Evolutionary conservation across 139 green algal species (phyloP).

Genomic region (Yamagishiella unicocca): DNA sequence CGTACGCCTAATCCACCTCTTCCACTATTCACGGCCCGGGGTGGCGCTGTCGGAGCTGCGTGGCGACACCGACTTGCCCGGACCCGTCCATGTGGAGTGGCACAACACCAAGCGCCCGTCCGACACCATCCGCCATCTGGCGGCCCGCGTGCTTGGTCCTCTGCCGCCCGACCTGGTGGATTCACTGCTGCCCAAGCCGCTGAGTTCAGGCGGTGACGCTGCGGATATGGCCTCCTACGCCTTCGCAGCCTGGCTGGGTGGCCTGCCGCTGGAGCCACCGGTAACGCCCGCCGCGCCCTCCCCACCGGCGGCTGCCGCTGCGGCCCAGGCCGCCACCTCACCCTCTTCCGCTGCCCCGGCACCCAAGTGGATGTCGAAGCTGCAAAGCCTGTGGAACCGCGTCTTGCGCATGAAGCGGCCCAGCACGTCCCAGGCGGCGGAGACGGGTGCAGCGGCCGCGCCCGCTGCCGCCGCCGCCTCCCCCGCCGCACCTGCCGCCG

Average conservation of each 20-base stretch:
- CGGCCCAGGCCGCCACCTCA: neutral
- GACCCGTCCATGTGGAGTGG: neutral
- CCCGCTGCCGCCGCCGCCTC: neutral
- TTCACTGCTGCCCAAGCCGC: neutral
- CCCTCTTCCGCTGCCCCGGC: neutral
- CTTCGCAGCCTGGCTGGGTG: constrained; percentile 33
- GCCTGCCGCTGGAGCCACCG: neutral
- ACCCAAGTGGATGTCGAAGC: neutral
- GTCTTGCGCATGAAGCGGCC: neutral
- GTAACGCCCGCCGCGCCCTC: too few relatives aligned
- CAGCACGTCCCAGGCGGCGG: neutral
- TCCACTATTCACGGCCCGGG: neutral
- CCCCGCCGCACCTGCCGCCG: neutral
- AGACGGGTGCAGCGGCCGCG: neutral
- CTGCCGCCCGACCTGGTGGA: neutral
- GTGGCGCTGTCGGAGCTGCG: neutral
- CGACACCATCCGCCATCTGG: neutral
- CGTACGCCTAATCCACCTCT: neutral
- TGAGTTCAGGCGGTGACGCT: neutral
- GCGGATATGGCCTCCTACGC: neutral
- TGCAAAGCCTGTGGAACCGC: neutral
- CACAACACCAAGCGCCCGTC: neutral
- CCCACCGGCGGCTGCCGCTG: neutral
- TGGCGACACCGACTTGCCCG: neutral
- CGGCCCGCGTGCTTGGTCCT: neutral